Base-by-base conservation (phyloP, 495 filamentous ascomycete genomes). In the Thermothielavioides terrestris region DNA sequence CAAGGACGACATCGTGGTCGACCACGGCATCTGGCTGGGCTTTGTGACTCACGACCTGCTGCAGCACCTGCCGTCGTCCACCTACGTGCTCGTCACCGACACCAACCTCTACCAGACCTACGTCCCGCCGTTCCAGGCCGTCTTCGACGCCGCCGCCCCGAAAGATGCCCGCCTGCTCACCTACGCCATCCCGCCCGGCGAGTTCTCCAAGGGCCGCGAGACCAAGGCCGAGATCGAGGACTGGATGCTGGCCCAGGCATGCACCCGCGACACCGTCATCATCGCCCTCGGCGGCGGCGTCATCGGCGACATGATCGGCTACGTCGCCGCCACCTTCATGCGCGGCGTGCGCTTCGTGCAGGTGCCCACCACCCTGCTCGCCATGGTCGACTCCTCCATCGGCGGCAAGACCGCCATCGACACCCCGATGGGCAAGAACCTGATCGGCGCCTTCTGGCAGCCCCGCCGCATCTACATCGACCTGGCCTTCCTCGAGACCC, bases 321-420 rank as follows among this genome's bases (percentile, higher is more conserved):
- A 94, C 67, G 86, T 96, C 20, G 92, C 92, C 20, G 85, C 92
- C 34, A 98, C 92, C 42, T 98, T 96, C 72, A 98, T 97, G 90
- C 81, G 92, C 50, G 94, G 94, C 38, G 86, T 98, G 40, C 86
- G 86, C 57, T 94, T 92, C 68, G 88, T 95, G 28, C 94, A 98
- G 70, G 89, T 97, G 44, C 92, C 92, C 2, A 97, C 92, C 34
- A 94, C 90, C 0, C 75, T 98, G 31, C 78, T 98, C 48, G 79
- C 94, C 51, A 98, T 98, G 92, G 92, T 98, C 17, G 92, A 98
- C 69, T 96, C 90, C 26, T 95, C 89, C 35, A 95, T 98, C 66
- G 92, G 92, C 46, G 92, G 92, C 37, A 98, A 98, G 77, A 97
- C 94, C 14, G 92, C 92, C 44, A 96, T 98, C 64, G 92, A 98